Evolutionary conservation across 225 moss, liverwort and hornwort genomes (phyloP).

Genomic region (Physcomitrium patens): DNA sequence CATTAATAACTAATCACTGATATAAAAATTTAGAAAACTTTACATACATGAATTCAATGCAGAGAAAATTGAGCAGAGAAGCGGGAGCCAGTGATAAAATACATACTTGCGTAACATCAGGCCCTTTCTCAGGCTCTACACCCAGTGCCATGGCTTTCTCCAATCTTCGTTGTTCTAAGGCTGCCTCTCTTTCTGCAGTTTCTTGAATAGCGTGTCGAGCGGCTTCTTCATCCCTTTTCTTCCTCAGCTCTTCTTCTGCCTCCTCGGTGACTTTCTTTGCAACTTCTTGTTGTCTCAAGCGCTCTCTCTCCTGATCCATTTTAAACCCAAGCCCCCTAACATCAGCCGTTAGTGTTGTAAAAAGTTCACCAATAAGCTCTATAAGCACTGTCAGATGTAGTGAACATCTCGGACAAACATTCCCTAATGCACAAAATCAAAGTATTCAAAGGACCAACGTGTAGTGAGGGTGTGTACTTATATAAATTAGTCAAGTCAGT

Average conservation of each 20-base stretch:
- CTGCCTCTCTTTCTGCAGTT: constrained; percentile 76
- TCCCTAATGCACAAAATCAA: neutral
- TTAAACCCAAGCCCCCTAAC: constrained; percentile 6
- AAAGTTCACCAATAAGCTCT: neutral
- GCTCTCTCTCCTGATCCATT: constrained; percentile 76
- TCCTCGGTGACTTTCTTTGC: constrained; percentile 74
- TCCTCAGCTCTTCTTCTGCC: constrained; percentile 75
- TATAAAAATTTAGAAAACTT: neutral
- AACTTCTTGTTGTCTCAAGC: constrained; percentile 73
- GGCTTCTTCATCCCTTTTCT: constrained; percentile 76
- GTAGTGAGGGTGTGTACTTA: neutral
- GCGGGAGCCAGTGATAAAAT: neutral
- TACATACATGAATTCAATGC: neutral
- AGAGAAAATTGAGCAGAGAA: neutral
- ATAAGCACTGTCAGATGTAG: neutral
- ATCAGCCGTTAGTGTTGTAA: constrained; percentile 14
- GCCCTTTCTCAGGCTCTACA: constrained; percentile 89
- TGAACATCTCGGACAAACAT: neutral
- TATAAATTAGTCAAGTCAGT: neutral
- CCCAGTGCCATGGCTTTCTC: constrained; percentile 89
- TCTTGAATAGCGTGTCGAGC: constrained; percentile 71
- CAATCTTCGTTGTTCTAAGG: constrained; percentile 75
- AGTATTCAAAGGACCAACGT: neutral
- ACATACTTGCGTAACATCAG: constrained; percentile 73
- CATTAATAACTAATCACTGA: neutral